Conservation (phyloP, 345 rosid species). For the Jatropha curcas region DNA sequence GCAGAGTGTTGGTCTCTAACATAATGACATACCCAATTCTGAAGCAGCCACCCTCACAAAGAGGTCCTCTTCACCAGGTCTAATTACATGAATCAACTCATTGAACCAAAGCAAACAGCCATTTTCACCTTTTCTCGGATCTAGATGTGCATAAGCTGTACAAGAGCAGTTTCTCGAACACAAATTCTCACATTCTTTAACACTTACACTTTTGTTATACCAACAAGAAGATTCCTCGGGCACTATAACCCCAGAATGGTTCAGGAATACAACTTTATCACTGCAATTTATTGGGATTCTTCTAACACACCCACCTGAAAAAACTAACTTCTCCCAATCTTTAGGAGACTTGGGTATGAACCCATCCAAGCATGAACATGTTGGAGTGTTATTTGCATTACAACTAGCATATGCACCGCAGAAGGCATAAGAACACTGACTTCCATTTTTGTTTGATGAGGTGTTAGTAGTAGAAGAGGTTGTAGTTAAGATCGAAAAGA, state of each 20-base stretch:
- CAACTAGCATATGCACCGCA: slow-evolving; percentile 23
- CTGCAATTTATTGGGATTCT: neutral
- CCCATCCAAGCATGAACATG: slow-evolving; percentile 20
- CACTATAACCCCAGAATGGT: neutral
- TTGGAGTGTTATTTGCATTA: neutral
- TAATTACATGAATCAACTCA: slow-evolving; percentile 2
- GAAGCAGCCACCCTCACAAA: slow-evolving; percentile 10
- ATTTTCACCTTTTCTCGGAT: neutral
- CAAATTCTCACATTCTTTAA: neutral
- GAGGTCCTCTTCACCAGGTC: neutral
- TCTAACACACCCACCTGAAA: slow-evolving; percentile 10
- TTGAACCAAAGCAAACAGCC: slow-evolving; percentile 10
- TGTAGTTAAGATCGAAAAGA: too few relatives aligned
- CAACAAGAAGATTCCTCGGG: neutral
- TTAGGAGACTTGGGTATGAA: neutral
- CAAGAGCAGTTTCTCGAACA: slow-evolving; percentile 9
- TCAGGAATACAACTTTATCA: neutral
- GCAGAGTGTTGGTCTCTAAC: too few relatives aligned
- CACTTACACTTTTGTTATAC: slow-evolving; percentile 3
- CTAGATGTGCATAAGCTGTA: slow-evolving; percentile 4
- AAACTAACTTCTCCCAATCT: slow-evolving; percentile 14
- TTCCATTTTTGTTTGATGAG: too few relatives aligned
- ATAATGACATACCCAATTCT: neutral
- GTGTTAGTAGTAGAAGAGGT: too few relatives aligned
- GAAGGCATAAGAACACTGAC: neutral